Percentiles rank a stretch among this genome's conserved stretches.
Evolutionary conservation across 2,329 filamentous ascomycete species (phyloP).

Genomic region (Hortaea werneckii): DNA sequence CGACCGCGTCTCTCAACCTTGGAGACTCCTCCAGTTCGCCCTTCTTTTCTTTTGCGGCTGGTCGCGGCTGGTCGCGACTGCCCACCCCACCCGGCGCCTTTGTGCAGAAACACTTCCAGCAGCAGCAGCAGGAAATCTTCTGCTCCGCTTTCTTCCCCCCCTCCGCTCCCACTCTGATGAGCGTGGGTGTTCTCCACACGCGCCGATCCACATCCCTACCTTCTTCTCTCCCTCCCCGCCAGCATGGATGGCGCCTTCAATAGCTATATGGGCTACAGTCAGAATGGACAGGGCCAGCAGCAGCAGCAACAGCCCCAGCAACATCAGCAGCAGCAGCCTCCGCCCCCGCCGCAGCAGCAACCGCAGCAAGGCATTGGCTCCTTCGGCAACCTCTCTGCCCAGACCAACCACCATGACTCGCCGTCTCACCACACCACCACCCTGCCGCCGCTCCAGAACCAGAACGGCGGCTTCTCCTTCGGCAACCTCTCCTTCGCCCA

Average conservation of each 20-base stretch:
- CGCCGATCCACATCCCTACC: conserved; percentile 7
- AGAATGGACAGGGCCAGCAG: conserved; percentile 5
- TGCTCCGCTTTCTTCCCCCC: conserved; percentile 1
- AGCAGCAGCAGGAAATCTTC: neutral
- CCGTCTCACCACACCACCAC: conserved; percentile 16
- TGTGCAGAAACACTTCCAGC: no score
- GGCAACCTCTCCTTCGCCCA: conserved; percentile 25
- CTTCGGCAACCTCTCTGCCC: conserved; percentile 17
- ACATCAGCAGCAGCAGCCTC: conserved; percentile 14
- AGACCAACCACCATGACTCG: conserved; percentile 16
- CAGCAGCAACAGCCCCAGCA: conserved; percentile 9
- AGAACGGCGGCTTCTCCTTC: conserved; percentile 23
- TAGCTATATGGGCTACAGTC: conserved; percentile 5
- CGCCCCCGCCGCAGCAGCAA: conserved; percentile 4
- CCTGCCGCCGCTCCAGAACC: conserved; percentile 26
- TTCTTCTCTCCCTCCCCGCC: neutral
- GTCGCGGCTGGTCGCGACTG: no score
- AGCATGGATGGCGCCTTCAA: conserved; percentile 9
- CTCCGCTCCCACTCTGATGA: conserved; percentile 6
- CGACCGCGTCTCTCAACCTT: no score
- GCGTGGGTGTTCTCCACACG: conserved; percentile 7
- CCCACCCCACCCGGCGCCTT: no score
- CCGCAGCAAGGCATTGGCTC: conserved; percentile 11
- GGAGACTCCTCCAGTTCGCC: no score
- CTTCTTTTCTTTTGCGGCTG: no score